phyloP scores from a whole-genome alignment of 139 green algal genomes.

The Chlamydomonas sp. region DNA sequence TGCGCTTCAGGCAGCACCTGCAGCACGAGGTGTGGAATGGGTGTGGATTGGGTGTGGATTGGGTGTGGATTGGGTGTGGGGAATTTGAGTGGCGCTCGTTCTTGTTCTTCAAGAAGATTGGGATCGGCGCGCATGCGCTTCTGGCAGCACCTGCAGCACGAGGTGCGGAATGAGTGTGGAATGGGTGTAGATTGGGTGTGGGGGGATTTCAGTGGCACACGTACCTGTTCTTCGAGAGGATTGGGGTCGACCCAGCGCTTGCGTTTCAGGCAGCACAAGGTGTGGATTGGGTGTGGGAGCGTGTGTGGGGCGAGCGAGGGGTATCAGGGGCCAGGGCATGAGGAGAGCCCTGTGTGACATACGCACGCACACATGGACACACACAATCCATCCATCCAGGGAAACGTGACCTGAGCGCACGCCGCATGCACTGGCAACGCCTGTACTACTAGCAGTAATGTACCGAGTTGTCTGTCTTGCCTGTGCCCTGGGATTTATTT shows the following conservation, averaged over 20 bases:
- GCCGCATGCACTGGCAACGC: too few species aligned
- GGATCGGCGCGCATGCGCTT: slow-evolving; percentile 84
- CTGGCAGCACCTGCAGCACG: slow-evolving; percentile 94
- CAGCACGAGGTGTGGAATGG: slow-evolving; percentile 79
- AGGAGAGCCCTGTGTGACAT: too few species aligned
- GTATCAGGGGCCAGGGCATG: too few species aligned
- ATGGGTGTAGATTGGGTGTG: too few species aligned
- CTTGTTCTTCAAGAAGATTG: slow-evolving; percentile 79
- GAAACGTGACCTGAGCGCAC: too few species aligned
- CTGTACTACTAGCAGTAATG: too few species aligned
- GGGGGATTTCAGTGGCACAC: slow-evolving; percentile 98
- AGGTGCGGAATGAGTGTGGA: slow-evolving; percentile 60
- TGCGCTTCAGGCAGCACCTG: slow-evolving; percentile 96
- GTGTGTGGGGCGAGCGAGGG: too few species aligned
- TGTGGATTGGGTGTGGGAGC: slow-evolving; percentile 41
- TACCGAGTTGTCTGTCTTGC: too few species aligned
- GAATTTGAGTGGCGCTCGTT: slow-evolving; percentile 99
- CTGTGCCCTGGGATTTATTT: not conserved
- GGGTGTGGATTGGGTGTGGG: too few species aligned
- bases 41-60: too few species aligned
- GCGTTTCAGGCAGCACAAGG: slow-evolving; percentile 96
- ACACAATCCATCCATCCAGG: too few species aligned
- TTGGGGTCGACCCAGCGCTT: slow-evolving; percentile 82
- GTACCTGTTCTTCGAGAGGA: slow-evolving; percentile 81
- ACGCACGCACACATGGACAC: too few species aligned